phyloP scores from a whole-genome alignment of 202 grass and related monocot genomes.

The Digitaria exilis region DNA sequence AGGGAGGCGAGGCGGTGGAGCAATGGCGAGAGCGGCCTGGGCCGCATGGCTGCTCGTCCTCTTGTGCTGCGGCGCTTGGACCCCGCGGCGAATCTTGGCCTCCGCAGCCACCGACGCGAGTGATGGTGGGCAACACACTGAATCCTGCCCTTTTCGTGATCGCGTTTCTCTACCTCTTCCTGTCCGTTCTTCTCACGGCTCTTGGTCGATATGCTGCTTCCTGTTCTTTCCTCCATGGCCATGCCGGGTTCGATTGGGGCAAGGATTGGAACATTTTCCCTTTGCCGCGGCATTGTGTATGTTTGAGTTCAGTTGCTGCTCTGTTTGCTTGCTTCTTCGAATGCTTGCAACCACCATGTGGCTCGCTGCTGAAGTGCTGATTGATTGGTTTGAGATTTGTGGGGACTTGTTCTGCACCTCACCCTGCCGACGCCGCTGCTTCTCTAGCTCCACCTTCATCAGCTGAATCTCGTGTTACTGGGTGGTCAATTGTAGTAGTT shows the following conservation, averaged over 20 bases:
- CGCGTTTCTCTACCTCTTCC: neutral
- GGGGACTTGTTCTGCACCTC: neutral
- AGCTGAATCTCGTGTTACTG: constrained; percentile 30
- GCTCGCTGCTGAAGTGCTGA: neutral
- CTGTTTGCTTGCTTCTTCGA: neutral
- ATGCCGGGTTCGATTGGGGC: constrained; percentile 10
- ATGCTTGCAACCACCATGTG: neutral
- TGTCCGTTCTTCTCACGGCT: neutral
- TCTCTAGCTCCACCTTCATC: neutral
- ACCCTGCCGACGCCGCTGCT: neutral
- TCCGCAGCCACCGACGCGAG: constrained; percentile 48
- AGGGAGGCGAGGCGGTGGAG: constrained; percentile 16
- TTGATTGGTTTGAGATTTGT: constrained; percentile 19
- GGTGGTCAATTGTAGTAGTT: constrained; percentile 1
- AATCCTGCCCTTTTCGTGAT: constrained; percentile 27
- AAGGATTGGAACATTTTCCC: constrained; percentile 3
- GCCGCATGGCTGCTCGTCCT: constrained; percentile 28
- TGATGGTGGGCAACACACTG: constrained; percentile 40
- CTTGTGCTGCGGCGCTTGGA: constrained; percentile 35
- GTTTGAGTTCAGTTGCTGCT: constrained; percentile 1
- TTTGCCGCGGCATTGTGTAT: constrained; percentile 11
- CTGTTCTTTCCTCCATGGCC: neutral
- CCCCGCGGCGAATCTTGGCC: constrained; percentile 42
- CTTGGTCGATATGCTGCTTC: neutral
- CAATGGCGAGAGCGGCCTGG: constrained; percentile 39